Evolutionary conservation across 1,284 basidiomycete genomes (phyloP).

Genomic region (Tausonia pullulans): DNA sequence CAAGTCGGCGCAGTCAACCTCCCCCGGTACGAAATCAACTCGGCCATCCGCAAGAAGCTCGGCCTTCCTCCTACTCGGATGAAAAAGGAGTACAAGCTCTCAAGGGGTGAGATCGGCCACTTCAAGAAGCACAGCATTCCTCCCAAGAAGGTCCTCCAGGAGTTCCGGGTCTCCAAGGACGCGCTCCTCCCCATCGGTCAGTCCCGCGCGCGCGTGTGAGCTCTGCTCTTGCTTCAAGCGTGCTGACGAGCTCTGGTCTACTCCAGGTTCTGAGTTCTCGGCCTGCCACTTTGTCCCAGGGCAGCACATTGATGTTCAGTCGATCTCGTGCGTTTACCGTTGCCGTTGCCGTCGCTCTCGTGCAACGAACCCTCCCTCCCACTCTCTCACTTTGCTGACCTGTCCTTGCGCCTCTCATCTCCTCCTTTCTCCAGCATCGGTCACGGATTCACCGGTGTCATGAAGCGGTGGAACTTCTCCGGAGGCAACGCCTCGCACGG

Average conservation of each 20-base stretch:
- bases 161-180: slow-evolving; percentile 81
- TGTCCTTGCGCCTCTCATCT: slow-evolving; percentile 5
- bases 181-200: slow-evolving; percentile 78
- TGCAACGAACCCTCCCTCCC: too few species aligned
- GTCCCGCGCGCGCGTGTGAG: slow-evolving; percentile 24
- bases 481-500: slow-evolving; percentile 91
- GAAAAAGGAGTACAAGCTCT: slow-evolving; percentile 46
- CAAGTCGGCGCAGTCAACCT: slow-evolving; percentile 71
- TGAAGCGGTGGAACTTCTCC: slow-evolving; percentile 94
- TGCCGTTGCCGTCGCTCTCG: neutral
- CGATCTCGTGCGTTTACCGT: slow-evolving; percentile 60
- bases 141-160: slow-evolving; percentile 78
- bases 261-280: slow-evolving; percentile 69
- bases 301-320: slow-evolving; percentile 88
- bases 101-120: slow-evolving; percentile 70
- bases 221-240: neutral
- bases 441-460: slow-evolving; percentile 92
- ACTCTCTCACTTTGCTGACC: neutral
- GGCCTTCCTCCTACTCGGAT: slow-evolving; percentile 10
- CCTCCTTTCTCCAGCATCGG: slow-evolving; percentile 55
- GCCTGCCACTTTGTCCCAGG: slow-evolving; percentile 96
- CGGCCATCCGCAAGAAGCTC: neutral
- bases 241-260: too few species aligned
- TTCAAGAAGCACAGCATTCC: slow-evolving; percentile 68
- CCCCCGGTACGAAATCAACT: slow-evolving; percentile 25